Evolutionary conservation across 1,139 yeast species (phyloP).

Genomic region (Kodamaea alishanica): DNA sequence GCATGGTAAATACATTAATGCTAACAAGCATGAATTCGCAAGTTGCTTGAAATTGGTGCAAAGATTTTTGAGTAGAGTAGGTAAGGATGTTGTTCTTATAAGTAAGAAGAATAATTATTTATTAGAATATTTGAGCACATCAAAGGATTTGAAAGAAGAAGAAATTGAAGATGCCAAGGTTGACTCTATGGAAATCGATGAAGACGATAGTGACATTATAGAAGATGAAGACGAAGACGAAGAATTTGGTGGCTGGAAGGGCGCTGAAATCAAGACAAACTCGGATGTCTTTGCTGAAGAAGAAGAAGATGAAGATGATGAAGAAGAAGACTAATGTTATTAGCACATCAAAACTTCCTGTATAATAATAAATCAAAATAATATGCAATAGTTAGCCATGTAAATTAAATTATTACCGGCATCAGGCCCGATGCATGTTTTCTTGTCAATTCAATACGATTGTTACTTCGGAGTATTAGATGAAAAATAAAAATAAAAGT

Average conservation of each 20-base stretch:
- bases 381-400: neutral
- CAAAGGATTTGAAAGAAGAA: conserved; percentile 18
- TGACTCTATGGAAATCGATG: conserved; percentile 16
- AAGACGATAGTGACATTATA: conserved; percentile 3
- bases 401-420: neutral
- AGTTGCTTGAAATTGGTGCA: conserved; percentile 69
- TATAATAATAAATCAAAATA: neutral
- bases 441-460: too few species aligned
- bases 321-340: conserved; percentile 15
- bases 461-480: too few species aligned
- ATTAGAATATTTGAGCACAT: conserved; percentile 35
- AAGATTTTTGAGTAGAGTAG: conserved; percentile 69
- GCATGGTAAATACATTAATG: conserved; percentile 75
- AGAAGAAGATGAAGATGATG: conserved; percentile 18
- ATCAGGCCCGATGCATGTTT: neutral
- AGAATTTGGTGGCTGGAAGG: conserved; percentile 9
- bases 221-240: conserved; percentile 14
- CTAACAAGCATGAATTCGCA: conserved; percentile 60
- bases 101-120: conserved; percentile 56
- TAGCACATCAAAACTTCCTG: neutral
- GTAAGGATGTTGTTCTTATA: conserved; percentile 64
- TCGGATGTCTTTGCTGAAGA: conserved; percentile 10
- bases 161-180: conserved; percentile 12
- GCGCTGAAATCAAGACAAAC: conserved; percentile 3
- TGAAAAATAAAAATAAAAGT: too few species aligned